Evolutionary conservation across 306 rosid species (phyloP).

Genomic region (Vigna radiata): DNA sequence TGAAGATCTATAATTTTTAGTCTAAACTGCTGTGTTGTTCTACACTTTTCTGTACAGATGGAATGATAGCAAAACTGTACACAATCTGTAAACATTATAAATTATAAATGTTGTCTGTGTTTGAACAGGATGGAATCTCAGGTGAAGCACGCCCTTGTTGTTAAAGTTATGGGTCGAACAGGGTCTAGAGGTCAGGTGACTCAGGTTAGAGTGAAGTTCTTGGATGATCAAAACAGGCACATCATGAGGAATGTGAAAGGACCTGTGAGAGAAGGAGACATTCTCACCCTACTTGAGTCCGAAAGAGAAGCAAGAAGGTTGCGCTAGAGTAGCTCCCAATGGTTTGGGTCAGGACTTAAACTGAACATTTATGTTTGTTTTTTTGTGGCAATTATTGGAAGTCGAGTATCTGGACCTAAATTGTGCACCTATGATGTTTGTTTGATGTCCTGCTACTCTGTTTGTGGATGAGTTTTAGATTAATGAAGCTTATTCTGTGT

Average conservation of each 20-base stretch:
- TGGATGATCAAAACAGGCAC: constrained; percentile 13
- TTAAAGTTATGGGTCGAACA: constrained; percentile 14
- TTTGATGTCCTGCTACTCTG: background rate
- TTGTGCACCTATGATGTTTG: background rate
- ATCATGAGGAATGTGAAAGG: constrained; percentile 22
- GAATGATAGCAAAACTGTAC: background rate
- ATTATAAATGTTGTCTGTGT: background rate
- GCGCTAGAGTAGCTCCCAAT: background rate
- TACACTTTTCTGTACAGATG: background rate
- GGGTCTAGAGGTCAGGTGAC: constrained; percentile 17
- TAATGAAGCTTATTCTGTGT: background rate
- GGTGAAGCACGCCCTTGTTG: constrained; percentile 5
- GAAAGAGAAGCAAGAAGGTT: constrained; percentile 20
- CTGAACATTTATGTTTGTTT: background rate
- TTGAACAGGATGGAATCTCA: constrained; percentile 12
- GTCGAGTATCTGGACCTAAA: background rate
- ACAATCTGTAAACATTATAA: background rate
- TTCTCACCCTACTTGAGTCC: constrained; percentile 14
- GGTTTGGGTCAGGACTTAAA: background rate
- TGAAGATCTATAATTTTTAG: background rate
- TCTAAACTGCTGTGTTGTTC: background rate
- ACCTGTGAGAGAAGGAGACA: constrained; percentile 7
- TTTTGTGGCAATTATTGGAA: background rate
- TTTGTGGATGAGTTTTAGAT: background rate
- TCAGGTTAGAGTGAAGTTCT: constrained; percentile 20